phyloP scores from a whole-genome alignment of 1,139 yeast genomes.

The Geotrichum cucujoidarum region DNA sequence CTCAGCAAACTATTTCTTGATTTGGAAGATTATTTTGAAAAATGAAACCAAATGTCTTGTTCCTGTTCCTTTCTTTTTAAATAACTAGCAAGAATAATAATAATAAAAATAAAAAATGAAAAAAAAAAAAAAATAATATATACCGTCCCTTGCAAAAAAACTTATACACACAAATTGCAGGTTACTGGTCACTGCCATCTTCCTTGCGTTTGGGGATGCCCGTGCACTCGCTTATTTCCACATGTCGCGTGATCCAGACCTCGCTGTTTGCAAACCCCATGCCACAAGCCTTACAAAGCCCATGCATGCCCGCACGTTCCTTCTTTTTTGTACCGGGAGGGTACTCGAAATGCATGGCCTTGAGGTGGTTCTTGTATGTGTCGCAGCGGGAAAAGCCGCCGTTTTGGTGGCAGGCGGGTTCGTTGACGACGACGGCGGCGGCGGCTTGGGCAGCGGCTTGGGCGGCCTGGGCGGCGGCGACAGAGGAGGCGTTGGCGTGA shows the following conservation, averaged over 20 bases:
- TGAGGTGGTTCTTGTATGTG: conserved; percentile 84
- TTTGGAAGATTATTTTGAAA: no score
- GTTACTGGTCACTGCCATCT: no score
- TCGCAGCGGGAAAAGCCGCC: conserved; percentile 87
- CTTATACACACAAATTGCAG: no score
- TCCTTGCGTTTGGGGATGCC: conserved; percentile 21
- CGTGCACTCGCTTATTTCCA: conserved; percentile 44
- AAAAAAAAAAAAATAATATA: no score
- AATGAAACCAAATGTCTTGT: no score
- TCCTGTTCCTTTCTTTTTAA: no score
- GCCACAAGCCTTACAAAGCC: conserved; percentile 75
- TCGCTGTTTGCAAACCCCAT: conserved; percentile 61
- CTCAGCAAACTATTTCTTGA: no score
- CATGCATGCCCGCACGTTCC: conserved; percentile 62
- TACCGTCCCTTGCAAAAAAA: no score
- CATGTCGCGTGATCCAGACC: conserved; percentile 70
- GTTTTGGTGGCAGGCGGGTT: conserved; percentile 57
- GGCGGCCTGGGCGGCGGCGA: no score
- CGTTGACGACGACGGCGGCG: conserved; percentile 69
- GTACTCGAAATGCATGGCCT: conserved; percentile 84
- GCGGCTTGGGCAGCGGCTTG: conserved; percentile 83
- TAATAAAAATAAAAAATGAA: no score
- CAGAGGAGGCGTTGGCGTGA: background rate
- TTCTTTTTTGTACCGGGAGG: conserved; percentile 83
- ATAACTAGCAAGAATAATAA: no score